A percentile compares a stretch with the other conserved stretches of the same genome.
Conservation (phyloP, 164 flowering plant genomes). For the Chimonanthus praecox region DNA sequence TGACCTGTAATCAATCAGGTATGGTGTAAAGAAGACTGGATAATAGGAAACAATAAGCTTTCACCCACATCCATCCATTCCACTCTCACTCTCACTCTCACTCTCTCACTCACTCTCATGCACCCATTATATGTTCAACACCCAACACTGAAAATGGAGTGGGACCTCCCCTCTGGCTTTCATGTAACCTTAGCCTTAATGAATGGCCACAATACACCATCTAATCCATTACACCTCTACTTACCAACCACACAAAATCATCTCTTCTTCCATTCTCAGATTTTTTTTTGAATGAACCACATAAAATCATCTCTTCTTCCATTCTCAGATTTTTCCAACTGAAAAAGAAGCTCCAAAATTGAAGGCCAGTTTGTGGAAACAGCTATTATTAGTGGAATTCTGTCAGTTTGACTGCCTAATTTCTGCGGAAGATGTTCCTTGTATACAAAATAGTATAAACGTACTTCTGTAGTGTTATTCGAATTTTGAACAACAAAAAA, state of each 20-base stretch:
- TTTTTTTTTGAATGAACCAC: too few relatives aligned
- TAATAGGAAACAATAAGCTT: neutral
- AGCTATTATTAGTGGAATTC: neutral
- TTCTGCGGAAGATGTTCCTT: too few relatives aligned
- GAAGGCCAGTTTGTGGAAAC: neutral
- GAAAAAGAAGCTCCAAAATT: neutral
- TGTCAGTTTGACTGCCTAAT: too few relatives aligned
- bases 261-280: neutral
- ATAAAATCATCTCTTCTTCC: conserved; percentile 10
- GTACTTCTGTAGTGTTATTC: neutral
- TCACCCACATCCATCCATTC: neutral
- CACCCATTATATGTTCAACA: neutral
- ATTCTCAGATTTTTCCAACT: neutral
- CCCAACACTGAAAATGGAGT: neutral
- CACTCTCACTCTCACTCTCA: neutral
- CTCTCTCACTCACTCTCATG: neutral
- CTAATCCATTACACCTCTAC: neutral
- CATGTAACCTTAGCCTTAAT: neutral
- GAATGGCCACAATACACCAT: neutral
- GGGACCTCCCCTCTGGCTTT: neutral
- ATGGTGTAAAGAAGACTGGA: neutral
- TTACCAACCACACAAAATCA: neutral
- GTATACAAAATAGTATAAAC: too few relatives aligned
- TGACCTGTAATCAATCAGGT: neutral
- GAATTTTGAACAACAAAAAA: neutral